Percentiles rank a stretch among this genome's conserved stretches.
Evolutionary conservation across 768 basidiomycete genomes (phyloP).

Genomic region (Hemileccinum rubropunctum): DNA sequence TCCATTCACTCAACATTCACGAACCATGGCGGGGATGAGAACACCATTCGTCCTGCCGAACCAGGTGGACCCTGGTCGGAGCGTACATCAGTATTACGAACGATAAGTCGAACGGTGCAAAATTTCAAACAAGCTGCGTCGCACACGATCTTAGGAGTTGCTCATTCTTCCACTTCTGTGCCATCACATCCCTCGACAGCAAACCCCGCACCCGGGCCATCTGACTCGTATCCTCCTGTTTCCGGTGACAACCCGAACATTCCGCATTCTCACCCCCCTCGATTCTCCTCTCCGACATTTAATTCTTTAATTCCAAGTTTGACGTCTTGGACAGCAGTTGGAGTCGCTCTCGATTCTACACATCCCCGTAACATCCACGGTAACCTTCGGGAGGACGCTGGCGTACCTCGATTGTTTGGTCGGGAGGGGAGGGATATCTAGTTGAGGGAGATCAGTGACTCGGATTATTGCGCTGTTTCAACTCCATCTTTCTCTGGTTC

Average conservation of each 20-base stretch:
- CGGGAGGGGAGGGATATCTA: slow-evolving; percentile 29
- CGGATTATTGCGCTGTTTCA: background rate
- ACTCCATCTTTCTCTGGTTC: background rate
- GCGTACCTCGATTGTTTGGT: slow-evolving; percentile 24
- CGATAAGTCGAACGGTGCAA: slow-evolving; percentile 53
- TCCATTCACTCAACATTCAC: slow-evolving; percentile 87
- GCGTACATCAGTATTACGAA: slow-evolving; percentile 49
- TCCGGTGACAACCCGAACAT: slow-evolving; percentile 6
- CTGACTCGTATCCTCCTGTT: slow-evolving; percentile 1
- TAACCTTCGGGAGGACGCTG: slow-evolving; percentile 17
- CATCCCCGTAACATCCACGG: slow-evolving; percentile 6
- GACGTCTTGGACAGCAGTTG: slow-evolving; percentile 34
- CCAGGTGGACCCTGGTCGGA: slow-evolving; percentile 35
- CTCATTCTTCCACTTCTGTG: slow-evolving; percentile 5
- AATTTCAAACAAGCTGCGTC: slow-evolving; percentile 40
- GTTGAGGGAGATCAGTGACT: background rate
- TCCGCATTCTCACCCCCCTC: slow-evolving; percentile 20
- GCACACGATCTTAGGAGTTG: slow-evolving; percentile 25
- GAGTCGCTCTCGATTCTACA: slow-evolving; percentile 20
- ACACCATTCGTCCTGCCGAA: background rate
- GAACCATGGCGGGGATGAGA: slow-evolving; percentile 37
- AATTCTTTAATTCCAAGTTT: slow-evolving; percentile 32
- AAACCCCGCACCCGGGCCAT: slow-evolving; percentile 2
- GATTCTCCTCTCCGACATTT: slow-evolving; percentile 20
- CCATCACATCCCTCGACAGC: slow-evolving; percentile 10